Percentiles rank a stretch among this genome's conserved stretches.
Conservation (phyloP, 1,284 basidiomycete species). For the Cutaneotrichosporon sp. region DNA sequence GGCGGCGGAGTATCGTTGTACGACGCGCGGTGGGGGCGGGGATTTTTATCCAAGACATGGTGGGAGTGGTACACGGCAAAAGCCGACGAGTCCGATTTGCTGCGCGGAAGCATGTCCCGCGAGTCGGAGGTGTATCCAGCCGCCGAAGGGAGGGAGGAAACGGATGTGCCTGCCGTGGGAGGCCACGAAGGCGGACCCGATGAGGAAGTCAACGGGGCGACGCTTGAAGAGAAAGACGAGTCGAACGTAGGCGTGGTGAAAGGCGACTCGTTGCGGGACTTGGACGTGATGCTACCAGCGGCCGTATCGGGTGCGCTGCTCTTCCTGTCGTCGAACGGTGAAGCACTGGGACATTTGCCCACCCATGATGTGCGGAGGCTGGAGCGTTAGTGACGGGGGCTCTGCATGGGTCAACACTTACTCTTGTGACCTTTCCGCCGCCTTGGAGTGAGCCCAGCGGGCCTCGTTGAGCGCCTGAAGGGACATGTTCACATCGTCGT, state of each 20-base stretch:
- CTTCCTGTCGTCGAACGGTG: not conserved
- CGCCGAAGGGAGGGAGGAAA: no score
- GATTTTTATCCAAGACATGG: not conserved
- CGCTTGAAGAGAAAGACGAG: not conserved
- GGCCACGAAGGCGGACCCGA: not conserved
- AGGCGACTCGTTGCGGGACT: not conserved
- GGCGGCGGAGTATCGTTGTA: not conserved
- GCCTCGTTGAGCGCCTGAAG: slow-evolving; percentile 67
- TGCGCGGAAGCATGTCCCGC: not conserved
- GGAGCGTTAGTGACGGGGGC: not conserved
- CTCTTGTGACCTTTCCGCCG: slow-evolving; percentile 56
- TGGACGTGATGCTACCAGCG: not conserved
- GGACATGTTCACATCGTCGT: slow-evolving; percentile 66
- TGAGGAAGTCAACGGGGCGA: not conserved
- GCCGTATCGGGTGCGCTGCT: not conserved
- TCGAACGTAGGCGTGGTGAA: not conserved
- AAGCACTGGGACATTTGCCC: not conserved
- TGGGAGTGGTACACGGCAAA: not conserved
- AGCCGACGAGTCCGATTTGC: not conserved
- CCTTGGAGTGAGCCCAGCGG: slow-evolving; percentile 72
- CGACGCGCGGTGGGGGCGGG: not conserved
- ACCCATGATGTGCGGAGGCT: slow-evolving; percentile 6
- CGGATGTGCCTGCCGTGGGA: not conserved
- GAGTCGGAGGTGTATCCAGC: no score
- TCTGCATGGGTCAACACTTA: not conserved